Conservation (phyloP, 257 asterid genomes). For the Catharanthus roseus region DNA sequence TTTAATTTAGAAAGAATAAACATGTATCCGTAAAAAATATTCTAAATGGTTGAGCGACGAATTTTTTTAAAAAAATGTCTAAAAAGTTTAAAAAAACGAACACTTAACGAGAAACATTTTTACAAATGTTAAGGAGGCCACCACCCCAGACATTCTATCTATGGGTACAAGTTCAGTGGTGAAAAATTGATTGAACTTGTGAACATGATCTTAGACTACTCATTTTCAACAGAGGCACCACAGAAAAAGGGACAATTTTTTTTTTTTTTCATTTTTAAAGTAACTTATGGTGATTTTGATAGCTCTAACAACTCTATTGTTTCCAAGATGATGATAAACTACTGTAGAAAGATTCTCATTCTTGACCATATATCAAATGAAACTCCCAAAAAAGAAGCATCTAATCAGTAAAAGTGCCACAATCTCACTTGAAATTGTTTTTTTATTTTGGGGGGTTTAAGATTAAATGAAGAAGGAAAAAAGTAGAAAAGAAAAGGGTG, state of each 20-base stretch:
- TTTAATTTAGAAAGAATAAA: no score
- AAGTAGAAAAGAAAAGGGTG: neutral
- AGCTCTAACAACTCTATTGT: neutral
- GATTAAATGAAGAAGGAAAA: neutral
- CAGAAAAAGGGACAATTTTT: conserved; percentile 3
- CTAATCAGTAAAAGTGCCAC: neutral
- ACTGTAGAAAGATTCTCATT: conserved; percentile 1
- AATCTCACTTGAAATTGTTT: neutral
- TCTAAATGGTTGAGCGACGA: no score
- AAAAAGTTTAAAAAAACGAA: no score
- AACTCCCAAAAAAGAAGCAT: neutral
- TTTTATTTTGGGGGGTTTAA: neutral
- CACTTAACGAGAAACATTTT: no score
- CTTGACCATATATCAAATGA: neutral
- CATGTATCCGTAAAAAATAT: no score
- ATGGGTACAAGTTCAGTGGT: no score
- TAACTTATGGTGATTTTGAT: neutral
- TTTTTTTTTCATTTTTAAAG: neutral
- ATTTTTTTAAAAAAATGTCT: no score
- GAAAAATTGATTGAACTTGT: neutral
- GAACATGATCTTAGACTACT: neutral
- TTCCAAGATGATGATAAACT: conserved; percentile 2
- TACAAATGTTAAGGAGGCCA: no score
- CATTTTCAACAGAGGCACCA: neutral
- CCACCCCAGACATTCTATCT: no score